These are phyloP conservation scores for Clonostachys rosea DNA, from an alignment of 2,329 filamentous ascomycete species.

Conservation along the genomic window DNA sequence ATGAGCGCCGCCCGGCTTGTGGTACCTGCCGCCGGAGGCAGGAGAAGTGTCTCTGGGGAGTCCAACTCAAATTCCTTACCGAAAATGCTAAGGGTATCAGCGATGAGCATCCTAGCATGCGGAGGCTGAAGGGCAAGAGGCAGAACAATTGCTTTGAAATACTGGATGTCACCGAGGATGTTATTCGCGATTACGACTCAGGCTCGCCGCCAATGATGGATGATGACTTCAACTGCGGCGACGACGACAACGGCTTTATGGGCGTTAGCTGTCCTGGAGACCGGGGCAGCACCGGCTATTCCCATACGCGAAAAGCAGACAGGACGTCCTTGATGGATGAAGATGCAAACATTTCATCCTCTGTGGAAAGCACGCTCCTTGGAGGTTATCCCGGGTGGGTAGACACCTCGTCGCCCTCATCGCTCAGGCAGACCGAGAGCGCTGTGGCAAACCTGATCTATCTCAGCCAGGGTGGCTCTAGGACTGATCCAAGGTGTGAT, in stretches of 20 bases:
- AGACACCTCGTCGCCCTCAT: conserved; percentile 6
- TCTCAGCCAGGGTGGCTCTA: conserved; percentile 20
- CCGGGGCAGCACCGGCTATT: too few relatives aligned
- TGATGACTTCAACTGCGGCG: conserved; percentile 3
- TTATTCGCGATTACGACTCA: conserved; percentile 26
- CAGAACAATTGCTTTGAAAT: conserved; percentile 24
- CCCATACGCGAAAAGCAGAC: too few relatives aligned
- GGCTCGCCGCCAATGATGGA: conserved; percentile 11
- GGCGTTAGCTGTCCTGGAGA: too few relatives aligned
- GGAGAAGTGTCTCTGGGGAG: conserved; percentile 27
- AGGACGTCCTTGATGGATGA: too few relatives aligned
- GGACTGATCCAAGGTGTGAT: too few relatives aligned
- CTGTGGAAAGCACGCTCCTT: background rate
- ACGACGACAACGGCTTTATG: conserved; percentile 2
- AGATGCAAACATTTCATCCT: too few relatives aligned
- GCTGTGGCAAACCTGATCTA: conserved; percentile 27
- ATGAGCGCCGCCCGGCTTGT: conserved; percentile 25
- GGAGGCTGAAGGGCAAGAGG: conserved; percentile 14
- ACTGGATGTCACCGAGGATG: conserved; percentile 26
- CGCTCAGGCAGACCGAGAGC: conserved; percentile 22
- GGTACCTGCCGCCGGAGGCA: conserved; percentile 22
- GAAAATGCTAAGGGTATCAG: conserved; percentile 27
- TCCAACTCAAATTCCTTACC: conserved; percentile 27
- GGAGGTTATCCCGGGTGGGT: background rate
- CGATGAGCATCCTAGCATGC: conserved; percentile 25